phyloP scores from a whole-genome alignment of 306 rosid species.

The Macrotyloma uniflorum region DNA sequence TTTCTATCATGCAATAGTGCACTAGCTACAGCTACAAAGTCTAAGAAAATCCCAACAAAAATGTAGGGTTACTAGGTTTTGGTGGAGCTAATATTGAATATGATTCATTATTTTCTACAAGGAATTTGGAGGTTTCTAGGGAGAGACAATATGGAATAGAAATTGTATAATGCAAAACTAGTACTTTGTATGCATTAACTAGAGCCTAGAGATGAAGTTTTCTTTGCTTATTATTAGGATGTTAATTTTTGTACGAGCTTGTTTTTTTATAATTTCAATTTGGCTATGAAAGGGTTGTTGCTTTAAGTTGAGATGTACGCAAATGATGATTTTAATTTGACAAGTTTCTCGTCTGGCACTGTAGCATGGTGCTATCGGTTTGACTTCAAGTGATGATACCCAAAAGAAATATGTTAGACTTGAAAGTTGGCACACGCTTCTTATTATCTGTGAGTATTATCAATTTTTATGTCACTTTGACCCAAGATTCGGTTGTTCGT shows the following conservation, averaged over 20 bases:
- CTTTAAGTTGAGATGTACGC: neutral
- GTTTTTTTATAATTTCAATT: neutral
- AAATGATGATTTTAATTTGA: neutral
- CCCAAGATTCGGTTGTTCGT: slow-evolving; percentile 12
- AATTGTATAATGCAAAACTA: neutral
- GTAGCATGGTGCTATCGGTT: neutral
- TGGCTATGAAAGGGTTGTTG: neutral
- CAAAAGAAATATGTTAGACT: neutral
- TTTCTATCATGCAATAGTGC: neutral
- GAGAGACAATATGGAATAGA: neutral
- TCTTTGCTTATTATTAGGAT: neutral
- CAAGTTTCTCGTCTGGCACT: slow-evolving; percentile 15
- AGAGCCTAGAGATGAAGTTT: neutral
- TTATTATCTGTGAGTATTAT: neutral
- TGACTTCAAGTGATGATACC: slow-evolving; percentile 30
- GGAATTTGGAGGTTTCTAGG: neutral
- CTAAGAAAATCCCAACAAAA: neutral
- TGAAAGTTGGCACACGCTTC: slow-evolving; percentile 6
- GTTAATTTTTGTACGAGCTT: neutral
- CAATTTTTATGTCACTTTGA: neutral
- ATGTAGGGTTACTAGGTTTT: neutral
- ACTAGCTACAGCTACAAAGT: neutral
- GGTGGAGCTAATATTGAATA: neutral
- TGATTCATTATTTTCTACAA: neutral
- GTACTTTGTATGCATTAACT: neutral